phyloP scores from a whole-genome alignment of 306 rosid genomes.

The Lathyrus aphaca region DNA sequence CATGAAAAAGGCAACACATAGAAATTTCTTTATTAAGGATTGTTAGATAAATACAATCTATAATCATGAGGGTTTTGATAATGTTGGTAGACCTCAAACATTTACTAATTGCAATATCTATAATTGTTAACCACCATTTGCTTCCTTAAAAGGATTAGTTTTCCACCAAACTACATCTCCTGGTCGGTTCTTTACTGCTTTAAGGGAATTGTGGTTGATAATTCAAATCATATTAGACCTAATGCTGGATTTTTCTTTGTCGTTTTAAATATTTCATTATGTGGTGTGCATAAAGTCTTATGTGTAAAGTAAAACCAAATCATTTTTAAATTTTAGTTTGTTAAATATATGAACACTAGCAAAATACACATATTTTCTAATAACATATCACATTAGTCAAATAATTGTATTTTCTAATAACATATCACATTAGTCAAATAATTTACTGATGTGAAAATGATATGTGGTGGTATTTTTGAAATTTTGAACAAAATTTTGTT shows the following conservation, averaged over 20 bases:
- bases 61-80: constrained; percentile 45
- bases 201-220: constrained; percentile 28
- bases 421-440: too few species aligned
- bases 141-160: constrained; percentile 65
- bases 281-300: not conserved
- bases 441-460: too few species aligned
- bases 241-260: not conserved
- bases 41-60: constrained; percentile 49
- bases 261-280: constrained; percentile 25
- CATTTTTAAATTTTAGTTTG: too few species aligned
- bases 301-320: not conserved
- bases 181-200: constrained; percentile 54
- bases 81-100: constrained; percentile 69
- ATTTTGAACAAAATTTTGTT: too few species aligned
- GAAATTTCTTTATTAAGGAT: constrained; percentile 43
- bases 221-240: constrained; percentile 25
- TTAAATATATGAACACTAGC: too few species aligned
- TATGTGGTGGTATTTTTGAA: too few species aligned
- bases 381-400: too few species aligned
- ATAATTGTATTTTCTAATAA: too few species aligned
- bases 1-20: constrained; percentile 47
- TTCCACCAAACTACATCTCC: constrained; percentile 41
- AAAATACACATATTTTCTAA: too few species aligned
- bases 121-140: constrained; percentile 50
- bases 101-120: constrained; percentile 42